Evolutionary conservation across 108 stramenopile species (phyloP).

Genomic region (Phaeodactylum tricornutum): DNA sequence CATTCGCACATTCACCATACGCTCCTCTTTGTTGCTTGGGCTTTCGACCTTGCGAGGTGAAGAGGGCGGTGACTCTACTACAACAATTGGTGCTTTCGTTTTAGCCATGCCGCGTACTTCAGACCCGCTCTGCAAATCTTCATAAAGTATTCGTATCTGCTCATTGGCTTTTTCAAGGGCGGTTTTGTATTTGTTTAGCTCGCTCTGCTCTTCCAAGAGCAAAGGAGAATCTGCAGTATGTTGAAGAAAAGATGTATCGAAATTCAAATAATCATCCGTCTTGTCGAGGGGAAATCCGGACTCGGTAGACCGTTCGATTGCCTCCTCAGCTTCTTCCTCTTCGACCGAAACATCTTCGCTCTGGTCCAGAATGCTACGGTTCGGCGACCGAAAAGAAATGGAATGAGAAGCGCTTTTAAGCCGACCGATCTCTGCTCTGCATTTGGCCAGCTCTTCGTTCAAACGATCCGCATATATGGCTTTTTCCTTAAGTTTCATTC

Average conservation of each 20-base stretch:
- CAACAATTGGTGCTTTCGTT: constrained; percentile 22
- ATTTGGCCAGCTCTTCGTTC: constrained; percentile 54
- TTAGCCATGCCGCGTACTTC: constrained; percentile 15
- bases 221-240: too few species aligned
- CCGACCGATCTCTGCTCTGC: constrained; percentile 71
- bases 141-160: constrained; percentile 28
- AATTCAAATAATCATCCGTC: too few species aligned
- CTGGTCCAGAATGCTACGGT: constrained; percentile 42
- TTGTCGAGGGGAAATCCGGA: neutral
- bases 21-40: constrained; percentile 19
- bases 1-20: constrained; percentile 67
- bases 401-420: constrained; percentile 34
- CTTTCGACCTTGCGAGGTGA: neutral
- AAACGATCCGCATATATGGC: constrained; percentile 28
- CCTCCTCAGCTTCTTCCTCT: neutral
- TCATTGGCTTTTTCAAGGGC: constrained; percentile 59
- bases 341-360: constrained; percentile 17
- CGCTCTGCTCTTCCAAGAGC: neutral
- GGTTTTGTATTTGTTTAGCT: constrained; percentile 9
- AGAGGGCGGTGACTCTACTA: constrained; percentile 16
- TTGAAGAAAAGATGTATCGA: too few species aligned
- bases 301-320: neutral
- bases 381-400: constrained; percentile 22
- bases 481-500: constrained; percentile 23
- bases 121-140: constrained; percentile 11